Percentiles rank a stretch among this genome's conserved stretches.
Conservation (phyloP, 73 alveolate species). For the Symbiodinium pilosum region DNA sequence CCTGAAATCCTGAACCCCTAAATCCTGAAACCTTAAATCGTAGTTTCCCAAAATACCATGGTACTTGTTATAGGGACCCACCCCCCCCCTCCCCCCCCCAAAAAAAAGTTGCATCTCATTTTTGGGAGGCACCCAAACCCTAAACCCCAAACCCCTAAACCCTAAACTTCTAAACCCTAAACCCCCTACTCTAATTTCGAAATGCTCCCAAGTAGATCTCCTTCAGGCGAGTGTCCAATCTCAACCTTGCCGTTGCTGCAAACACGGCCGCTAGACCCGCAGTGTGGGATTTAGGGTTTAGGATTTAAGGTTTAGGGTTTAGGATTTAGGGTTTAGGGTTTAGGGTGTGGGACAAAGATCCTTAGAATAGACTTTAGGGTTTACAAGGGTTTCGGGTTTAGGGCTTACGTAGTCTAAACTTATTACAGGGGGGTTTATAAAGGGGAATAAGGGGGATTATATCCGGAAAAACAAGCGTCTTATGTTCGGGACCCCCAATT, state of each 20-base stretch:
- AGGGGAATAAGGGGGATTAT: no score
- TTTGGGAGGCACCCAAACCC: no score
- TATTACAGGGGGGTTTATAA: no score
- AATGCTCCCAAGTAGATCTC: background rate
- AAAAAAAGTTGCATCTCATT: no score
- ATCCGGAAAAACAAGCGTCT: no score
- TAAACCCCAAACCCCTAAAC: background rate
- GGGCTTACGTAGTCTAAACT: no score
- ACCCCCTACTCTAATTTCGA: background rate
- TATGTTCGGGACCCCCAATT: no score
- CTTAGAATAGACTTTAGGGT: background rate
- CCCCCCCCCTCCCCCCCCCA: no score
- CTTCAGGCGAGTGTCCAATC: conserved; percentile 13
- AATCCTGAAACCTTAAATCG: no score
- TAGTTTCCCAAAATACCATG: no score
- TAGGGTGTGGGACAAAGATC: background rate
- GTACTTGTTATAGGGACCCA: no score
- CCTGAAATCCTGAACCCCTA: no score
- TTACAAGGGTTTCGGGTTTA: background rate
- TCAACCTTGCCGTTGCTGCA: conserved; percentile 54
- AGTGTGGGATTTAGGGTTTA: background rate
- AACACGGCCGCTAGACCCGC: conserved; percentile 21
- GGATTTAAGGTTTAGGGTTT: background rate
- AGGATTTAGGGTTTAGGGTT: background rate
- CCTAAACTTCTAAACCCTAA: background rate